Percentiles rank a stretch among this genome's conserved stretches.
These are phyloP conservation scores for Phytopythium mirpurense DNA, from an alignment of 352 stramenopile species.

Conservation along the genomic window DNA sequence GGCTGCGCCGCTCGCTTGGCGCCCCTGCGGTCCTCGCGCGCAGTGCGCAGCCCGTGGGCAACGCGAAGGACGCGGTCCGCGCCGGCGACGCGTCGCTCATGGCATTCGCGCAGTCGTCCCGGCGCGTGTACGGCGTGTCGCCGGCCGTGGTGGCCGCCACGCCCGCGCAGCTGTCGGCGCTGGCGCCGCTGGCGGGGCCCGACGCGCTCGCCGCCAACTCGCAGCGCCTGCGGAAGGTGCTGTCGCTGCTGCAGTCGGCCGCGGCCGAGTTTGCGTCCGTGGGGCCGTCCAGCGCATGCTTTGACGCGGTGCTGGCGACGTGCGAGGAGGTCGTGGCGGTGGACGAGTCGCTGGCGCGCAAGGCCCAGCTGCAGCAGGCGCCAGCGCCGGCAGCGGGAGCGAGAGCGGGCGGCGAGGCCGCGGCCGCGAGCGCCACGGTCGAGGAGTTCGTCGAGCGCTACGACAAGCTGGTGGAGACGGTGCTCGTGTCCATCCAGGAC, in stretches of 20 bases:
- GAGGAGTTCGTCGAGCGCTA: slow-evolving; percentile 43
- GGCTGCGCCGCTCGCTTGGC: slow-evolving; percentile 32
- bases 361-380: not conserved
- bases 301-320: slow-evolving; percentile 10
- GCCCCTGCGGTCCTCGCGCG: slow-evolving; percentile 55
- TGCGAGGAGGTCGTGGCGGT: not conserved
- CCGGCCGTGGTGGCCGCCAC: slow-evolving; percentile 17
- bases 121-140: slow-evolving; percentile 64
- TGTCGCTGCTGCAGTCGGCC: slow-evolving; percentile 17
- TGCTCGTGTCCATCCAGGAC: slow-evolving; percentile 79
- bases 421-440: slow-evolving; percentile 4
- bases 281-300: slow-evolving; percentile 20
- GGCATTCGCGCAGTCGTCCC: slow-evolving; percentile 48
- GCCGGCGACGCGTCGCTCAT: slow-evolving; percentile 39
- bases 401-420: not conserved
- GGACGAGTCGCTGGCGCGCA: not conserved
- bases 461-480: slow-evolving; percentile 67
- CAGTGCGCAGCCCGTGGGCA: slow-evolving; percentile 15
- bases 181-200: slow-evolving; percentile 20
- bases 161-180: not conserved
- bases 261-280: slow-evolving; percentile 22
- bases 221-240: slow-evolving; percentile 27
- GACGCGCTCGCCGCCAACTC: slow-evolving; percentile 29
- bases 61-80: slow-evolving; percentile 28
- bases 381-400: no score